Conservation (phyloP, 2,329 filamentous ascomycete species). For the Chaetomium globosum region DNA sequence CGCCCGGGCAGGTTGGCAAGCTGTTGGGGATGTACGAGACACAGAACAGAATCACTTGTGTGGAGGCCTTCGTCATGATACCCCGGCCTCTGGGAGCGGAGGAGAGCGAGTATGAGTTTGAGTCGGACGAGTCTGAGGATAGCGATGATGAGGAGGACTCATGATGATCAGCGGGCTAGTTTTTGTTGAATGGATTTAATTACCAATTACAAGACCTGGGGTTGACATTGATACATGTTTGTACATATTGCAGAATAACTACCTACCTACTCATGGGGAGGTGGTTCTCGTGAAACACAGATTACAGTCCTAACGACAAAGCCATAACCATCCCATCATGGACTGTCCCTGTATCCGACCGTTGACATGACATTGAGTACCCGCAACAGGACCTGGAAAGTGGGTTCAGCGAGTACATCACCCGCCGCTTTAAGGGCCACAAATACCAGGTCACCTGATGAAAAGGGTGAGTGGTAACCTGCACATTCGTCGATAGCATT, state of each 20-base stretch:
- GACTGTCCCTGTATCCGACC: not conserved
- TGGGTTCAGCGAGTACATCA: not conserved
- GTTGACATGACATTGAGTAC: not conserved
- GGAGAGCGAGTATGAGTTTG: conserved; percentile 58
- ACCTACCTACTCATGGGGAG: too few species aligned
- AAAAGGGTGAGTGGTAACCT: not conserved
- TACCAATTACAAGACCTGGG: not conserved
- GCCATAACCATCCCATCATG: not conserved
- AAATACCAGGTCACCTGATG: not conserved
- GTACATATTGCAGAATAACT: not conserved
- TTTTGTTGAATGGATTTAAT: not conserved
- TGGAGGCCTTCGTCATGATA: conserved; percentile 85
- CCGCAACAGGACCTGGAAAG: not conserved
- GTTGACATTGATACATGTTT: not conserved
- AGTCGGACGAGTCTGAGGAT: conserved; percentile 44
- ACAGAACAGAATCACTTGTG: conserved; percentile 83
- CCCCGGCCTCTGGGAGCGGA: conserved; percentile 63
- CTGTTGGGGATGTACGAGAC: conserved; percentile 81
- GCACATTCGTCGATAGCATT: not conserved
- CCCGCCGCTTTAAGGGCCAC: not conserved
- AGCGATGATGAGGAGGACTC: conserved; percentile 33
- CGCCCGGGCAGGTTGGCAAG: conserved; percentile 55
- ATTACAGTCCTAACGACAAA: not conserved
- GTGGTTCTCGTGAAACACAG: not conserved
- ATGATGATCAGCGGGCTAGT: not conserved